Evolutionary conservation across 2,329 filamentous ascomycete species (phyloP).

Genomic region (Aspergillus piperis): DNA sequence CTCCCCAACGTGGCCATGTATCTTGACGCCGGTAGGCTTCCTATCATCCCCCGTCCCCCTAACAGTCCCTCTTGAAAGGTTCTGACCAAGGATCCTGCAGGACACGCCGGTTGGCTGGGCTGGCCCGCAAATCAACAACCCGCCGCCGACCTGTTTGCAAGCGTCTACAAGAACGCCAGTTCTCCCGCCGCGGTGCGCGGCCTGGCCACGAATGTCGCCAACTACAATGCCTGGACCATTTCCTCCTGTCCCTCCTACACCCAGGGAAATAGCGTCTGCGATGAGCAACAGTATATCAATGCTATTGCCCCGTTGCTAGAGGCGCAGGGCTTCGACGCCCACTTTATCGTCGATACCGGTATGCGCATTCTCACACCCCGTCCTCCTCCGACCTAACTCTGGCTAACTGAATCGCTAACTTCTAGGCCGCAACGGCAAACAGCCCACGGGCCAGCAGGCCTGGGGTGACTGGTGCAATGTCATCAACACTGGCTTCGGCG

Average conservation of each 20-base stretch:
- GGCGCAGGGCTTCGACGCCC: constrained; percentile 53
- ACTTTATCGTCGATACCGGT: constrained; percentile 59
- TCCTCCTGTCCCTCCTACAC: constrained; percentile 49
- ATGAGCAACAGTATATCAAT: constrained; percentile 56
- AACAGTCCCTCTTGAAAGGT: background rate
- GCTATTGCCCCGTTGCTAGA: constrained; percentile 52
- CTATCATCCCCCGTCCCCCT: background rate
- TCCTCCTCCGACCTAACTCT: too few relatives aligned
- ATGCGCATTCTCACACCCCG: background rate
- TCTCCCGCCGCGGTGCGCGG: constrained; percentile 53
- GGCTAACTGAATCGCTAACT: background rate
- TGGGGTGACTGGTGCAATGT: constrained; percentile 73
- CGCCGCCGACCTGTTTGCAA: constrained; percentile 51
- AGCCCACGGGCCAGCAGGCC: constrained; percentile 55
- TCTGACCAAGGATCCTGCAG: constrained; percentile 11
- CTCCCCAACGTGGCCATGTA: constrained; percentile 65
- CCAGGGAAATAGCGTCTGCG: constrained; percentile 51
- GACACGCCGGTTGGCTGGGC: constrained; percentile 65
- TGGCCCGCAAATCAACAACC: constrained; percentile 62
- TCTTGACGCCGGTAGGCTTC: constrained; percentile 56
- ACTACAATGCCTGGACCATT: constrained; percentile 59
- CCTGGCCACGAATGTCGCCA: constrained; percentile 61
- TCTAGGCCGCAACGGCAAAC: constrained; percentile 61
- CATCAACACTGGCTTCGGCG: constrained; percentile 63
- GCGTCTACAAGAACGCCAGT: constrained; percentile 51